Evolutionary conservation across 169 alveolate species (phyloP), one percentile per base, ranked within the genome.

Genomic region (Theileria equi): DNA sequence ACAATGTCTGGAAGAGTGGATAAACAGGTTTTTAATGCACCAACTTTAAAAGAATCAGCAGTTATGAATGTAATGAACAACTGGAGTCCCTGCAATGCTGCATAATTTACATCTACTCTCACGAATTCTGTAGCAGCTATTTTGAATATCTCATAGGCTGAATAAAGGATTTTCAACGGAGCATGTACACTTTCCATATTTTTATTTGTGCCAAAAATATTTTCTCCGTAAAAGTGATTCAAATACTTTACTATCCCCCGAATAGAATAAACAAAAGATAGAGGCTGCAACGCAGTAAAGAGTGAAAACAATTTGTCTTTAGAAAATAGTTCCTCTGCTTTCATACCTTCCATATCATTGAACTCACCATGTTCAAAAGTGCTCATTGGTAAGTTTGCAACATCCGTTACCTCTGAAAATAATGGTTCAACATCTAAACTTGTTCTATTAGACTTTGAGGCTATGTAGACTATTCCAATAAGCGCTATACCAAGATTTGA

Each of bases 71-170:
- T 43, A 61, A 63, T n/a, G 48, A 67, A 17, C 23, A 67, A 41
- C 21, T 67, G 79, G 2, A 67, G 44, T 7, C 79, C 67, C 29
- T 55, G 69, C 6, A 67, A 31, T 13, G 71, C 57, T 4, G 79
- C 55, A 21, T 53, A 67, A 62, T 67, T 55, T 17, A 67, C 29
- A 36, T 67, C 79, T 2, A 67, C 69, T 5, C 69, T 43, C 3
- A 67, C 26, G 34, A 41, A 55, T 5, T 26, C 34, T 21, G 44
- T 41, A 16, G 69, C 57, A 16, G 71, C 55, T 0, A 13, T 41
- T 26, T 57, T 67, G 47, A 67, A 67, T 36, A 67, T 26, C 1
- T 19, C 19, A 40, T 38, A 59, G 70, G 57, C 44, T 0, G 10
- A 40, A 29, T 28, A 35, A 17, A 67, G 49, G 1, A 32, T 3